phyloP scores from a whole-genome alignment of 2,329 filamentous ascomycete species.

The Colletotrichum cereale region DNA sequence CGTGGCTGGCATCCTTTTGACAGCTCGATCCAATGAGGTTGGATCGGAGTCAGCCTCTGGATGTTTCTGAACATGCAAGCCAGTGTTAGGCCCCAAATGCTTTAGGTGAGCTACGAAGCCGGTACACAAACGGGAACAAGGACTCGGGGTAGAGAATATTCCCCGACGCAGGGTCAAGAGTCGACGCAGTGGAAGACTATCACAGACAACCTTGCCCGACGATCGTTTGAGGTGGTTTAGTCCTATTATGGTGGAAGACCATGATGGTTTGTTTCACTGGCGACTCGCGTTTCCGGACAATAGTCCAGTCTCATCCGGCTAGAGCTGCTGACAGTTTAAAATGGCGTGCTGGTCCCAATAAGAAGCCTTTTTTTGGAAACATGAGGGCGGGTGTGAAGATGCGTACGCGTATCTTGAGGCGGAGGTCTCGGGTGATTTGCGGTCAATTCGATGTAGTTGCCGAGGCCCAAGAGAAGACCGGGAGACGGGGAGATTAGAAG shows the following conservation, averaged over 20 bases:
- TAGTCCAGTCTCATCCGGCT: neutral
- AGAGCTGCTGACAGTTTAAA: neutral
- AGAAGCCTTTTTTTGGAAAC: too few species aligned
- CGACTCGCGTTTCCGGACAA: neutral
- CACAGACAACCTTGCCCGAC: neutral
- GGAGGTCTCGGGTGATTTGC: neutral
- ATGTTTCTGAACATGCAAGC: constrained; percentile 21
- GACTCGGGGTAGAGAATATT: constrained; percentile 5
- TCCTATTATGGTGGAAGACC: neutral
- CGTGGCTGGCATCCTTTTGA: constrained; percentile 1
- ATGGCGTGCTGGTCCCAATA: neutral
- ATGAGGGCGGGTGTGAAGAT: constrained; percentile 8
- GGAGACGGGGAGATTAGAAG: neutral
- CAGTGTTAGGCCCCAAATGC: neutral
- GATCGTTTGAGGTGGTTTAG: neutral
- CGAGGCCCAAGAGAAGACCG: constrained; percentile 16
- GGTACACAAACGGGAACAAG: neutral
- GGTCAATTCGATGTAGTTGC: constrained; percentile 15
- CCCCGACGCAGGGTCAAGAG: constrained; percentile 26
- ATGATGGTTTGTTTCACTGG: neutral
- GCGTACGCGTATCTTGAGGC: constrained; percentile 15
- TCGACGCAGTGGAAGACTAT: neutral
- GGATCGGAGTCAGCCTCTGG: neutral
- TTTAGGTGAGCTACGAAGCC: neutral
- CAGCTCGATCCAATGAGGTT: constrained; percentile 5